Percentiles rank a stretch among this genome's conserved stretches.
Evolutionary conservation across 768 basidiomycete species (phyloP).

Genomic region (Wakefieldia striispora): DNA sequence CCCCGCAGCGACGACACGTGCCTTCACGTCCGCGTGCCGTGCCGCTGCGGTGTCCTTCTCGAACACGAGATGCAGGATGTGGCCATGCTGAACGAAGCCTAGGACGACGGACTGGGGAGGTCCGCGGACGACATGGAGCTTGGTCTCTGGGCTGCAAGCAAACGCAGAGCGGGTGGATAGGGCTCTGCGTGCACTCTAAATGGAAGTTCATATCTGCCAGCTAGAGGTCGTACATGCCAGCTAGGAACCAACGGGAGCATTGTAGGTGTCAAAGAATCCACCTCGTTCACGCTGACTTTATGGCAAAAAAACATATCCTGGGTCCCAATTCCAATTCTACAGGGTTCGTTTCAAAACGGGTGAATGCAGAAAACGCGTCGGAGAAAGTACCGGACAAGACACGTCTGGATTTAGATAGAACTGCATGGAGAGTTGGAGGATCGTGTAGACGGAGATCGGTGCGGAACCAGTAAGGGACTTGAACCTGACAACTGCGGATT

Average conservation of each 20-base stretch:
- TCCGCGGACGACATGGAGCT: constrained; percentile 22
- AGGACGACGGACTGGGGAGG: constrained; percentile 12
- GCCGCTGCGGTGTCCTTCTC: constrained; percentile 3
- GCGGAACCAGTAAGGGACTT: too few relatives aligned
- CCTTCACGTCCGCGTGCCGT: constrained; percentile 5
- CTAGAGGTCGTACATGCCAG: constrained; percentile 7
- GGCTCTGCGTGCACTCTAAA: constrained; percentile 11
- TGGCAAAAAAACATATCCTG: neutral
- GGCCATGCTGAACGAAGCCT: constrained; percentile 4
- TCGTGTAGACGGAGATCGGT: constrained; percentile 15
- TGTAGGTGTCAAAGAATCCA: neutral
- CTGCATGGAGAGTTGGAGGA: neutral
- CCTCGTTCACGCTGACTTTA: constrained; percentile 6
- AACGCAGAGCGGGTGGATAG: constrained; percentile 9
- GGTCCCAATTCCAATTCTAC: constrained; percentile 8
- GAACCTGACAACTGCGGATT: too few relatives aligned
- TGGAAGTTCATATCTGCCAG: constrained; percentile 1
- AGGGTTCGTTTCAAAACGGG: neutral
- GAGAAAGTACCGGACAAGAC: constrained; percentile 8
- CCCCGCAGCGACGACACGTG: constrained; percentile 4
- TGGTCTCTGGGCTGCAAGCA: constrained; percentile 14
- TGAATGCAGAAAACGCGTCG: neutral
- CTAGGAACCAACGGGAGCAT: neutral
- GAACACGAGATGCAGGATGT: constrained; percentile 13
- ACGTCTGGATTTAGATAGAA: neutral